These are phyloP conservation scores for Phaeolepiota aurea DNA, from an alignment of 768 basidiomycete genomes.

Conservation along the genomic window DNA sequence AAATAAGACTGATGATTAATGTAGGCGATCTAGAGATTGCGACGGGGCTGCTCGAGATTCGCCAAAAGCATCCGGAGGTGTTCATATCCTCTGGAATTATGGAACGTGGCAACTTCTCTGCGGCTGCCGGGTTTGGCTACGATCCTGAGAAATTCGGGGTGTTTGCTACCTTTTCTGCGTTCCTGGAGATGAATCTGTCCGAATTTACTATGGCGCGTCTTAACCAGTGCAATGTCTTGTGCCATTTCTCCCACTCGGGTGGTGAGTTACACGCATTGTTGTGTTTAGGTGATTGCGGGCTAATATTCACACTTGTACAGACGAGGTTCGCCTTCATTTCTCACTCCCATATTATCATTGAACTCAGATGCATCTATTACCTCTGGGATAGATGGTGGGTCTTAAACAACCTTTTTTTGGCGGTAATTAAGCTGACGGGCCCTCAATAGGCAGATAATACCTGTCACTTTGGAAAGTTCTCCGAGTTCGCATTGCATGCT, in stretches of 20 bases:
- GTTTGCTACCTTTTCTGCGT: slow-evolving; percentile 87
- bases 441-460: slow-evolving; percentile 35
- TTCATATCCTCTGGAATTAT: slow-evolving; percentile 82
- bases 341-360: no score
- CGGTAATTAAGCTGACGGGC: not conserved
- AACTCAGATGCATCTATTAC: no score
- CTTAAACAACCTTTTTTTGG: no score
- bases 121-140: slow-evolving; percentile 84
- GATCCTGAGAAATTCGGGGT: slow-evolving; percentile 77
- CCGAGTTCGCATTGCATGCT: slow-evolving; percentile 7
- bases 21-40: slow-evolving; percentile 82
- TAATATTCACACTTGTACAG: no score
- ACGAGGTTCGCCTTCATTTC: slow-evolving; percentile 37
- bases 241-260: slow-evolving; percentile 87
- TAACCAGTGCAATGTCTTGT: slow-evolving; percentile 82
- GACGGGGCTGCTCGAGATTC: slow-evolving; percentile 81
- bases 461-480: slow-evolving; percentile 29
- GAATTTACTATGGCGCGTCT: slow-evolving; percentile 88
- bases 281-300: no score
- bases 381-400: slow-evolving; percentile 22
- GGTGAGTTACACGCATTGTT: slow-evolving; percentile 29
- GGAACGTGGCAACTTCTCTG: slow-evolving; percentile 80
- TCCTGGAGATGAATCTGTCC: slow-evolving; percentile 86
- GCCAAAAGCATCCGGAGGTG: slow-evolving; percentile 85
- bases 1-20: slow-evolving; percentile 2